These are phyloP conservation scores for Cardiospermum halicacabum DNA, from an alignment of 345 rosid species.

Conservation along the genomic window DNA sequence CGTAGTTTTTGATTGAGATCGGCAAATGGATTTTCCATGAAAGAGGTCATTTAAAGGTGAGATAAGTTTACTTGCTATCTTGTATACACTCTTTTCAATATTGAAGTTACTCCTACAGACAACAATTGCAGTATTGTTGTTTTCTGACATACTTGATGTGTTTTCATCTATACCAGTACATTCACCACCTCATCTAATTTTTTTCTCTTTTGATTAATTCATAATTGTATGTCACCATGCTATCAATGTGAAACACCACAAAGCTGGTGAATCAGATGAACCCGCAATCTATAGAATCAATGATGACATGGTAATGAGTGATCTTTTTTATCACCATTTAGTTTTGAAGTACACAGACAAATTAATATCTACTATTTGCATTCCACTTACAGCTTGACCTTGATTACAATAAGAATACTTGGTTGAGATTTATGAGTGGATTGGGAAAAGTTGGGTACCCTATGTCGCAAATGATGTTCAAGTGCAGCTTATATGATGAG, in stretches of 20 bases:
- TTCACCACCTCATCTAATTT: background rate
- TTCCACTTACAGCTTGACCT: too few relatives aligned
- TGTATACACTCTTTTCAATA: too few relatives aligned
- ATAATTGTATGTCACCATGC: conserved; percentile 27
- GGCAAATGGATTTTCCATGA: conserved; percentile 78
- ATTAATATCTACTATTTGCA: too few relatives aligned
- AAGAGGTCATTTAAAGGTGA: conserved; percentile 69
- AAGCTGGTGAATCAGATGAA: conserved; percentile 55
- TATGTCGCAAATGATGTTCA: conserved; percentile 61
- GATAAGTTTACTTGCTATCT: too few relatives aligned
- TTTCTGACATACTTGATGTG: too few relatives aligned
- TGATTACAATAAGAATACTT: conserved; percentile 46
- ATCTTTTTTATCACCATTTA: background rate
- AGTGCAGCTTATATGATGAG: conserved; percentile 84
- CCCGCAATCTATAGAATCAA: conserved; percentile 63
- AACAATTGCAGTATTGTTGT: too few relatives aligned
- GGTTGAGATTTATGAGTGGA: conserved; percentile 63
- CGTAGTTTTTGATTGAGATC: conserved; percentile 65
- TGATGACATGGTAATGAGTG: conserved; percentile 51
- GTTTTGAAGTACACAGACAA: too few relatives aligned
- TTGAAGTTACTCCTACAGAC: too few relatives aligned
- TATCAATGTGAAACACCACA: conserved; percentile 43
- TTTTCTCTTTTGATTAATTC: background rate
- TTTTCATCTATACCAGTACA: too few relatives aligned
- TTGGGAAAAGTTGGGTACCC: conserved; percentile 70